Percentiles rank a stretch among this genome's conserved stretches.
These are phyloP conservation scores for Diaporthe aspalathi DNA, from an alignment of 2,329 filamentous ascomycete species.

Conservation along the genomic window DNA sequence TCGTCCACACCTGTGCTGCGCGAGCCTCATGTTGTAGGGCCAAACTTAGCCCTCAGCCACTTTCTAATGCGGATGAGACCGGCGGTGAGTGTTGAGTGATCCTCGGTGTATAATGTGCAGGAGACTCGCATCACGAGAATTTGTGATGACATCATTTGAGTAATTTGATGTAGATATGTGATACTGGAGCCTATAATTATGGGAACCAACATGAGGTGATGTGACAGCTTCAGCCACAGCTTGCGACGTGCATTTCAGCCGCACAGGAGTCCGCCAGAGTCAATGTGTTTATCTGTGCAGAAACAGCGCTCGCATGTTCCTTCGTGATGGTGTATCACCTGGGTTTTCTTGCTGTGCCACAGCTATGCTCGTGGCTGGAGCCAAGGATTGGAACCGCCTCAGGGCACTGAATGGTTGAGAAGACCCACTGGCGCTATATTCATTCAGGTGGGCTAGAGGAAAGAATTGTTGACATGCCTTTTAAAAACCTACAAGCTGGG, in stretches of 20 bases:
- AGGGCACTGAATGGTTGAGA: too few relatives aligned
- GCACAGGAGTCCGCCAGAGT: not conserved
- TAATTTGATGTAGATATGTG: not conserved
- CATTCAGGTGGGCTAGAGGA: not conserved
- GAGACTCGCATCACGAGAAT: slow-evolving; percentile 14
- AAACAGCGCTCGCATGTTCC: not conserved
- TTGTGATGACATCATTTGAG: slow-evolving; percentile 14
- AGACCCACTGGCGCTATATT: not conserved
- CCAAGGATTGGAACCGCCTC: not conserved
- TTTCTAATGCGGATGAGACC: not conserved
- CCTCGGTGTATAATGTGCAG: slow-evolving; percentile 3
- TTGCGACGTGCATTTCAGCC: not conserved
- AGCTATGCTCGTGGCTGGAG: not conserved
- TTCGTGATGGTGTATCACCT: not conserved
- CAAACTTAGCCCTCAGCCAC: not conserved
- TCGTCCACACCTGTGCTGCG: slow-evolving; percentile 1
- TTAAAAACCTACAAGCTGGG: not conserved
- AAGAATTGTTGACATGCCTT: not conserved
- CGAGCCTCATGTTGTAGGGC: not conserved
- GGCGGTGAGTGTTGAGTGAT: slow-evolving; percentile 13
- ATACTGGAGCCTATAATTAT: not conserved
- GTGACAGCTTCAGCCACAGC: slow-evolving; percentile 15
- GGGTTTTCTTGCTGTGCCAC: not conserved
- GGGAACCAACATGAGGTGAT: slow-evolving; percentile 2
- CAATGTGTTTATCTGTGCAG: too few relatives aligned